Evolutionary conservation across 2,329 filamentous ascomycete genomes (phyloP), one percentile per base, ranked within the genome.

Genomic region (Trichoderma hamatum): DNA sequence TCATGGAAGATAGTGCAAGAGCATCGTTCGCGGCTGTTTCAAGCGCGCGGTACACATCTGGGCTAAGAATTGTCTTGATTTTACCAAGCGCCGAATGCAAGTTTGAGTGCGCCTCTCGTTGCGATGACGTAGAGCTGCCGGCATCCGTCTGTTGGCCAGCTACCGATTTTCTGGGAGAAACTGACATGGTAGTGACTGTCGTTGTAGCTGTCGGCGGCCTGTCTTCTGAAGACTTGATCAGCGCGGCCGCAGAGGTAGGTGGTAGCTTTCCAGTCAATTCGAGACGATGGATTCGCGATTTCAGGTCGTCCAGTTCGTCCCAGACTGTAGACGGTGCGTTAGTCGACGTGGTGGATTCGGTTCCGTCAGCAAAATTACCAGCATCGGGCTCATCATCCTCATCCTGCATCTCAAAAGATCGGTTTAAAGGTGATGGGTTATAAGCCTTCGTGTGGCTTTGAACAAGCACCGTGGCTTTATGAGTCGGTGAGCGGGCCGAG

Each of bases 231-330:
- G 88, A 85, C 72, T 89, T 87, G 5, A 90, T 90, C 76, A 94
- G 90, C 2, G 92, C 92, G 2, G 92, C 92, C 43, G 90, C 92
- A 3, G 94, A 95, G 2, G 92, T 94, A 0, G 92, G 83, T 0
- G 94, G 94, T 39, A 96, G 82, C 79, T 96, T 97, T 69, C 94
- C 94, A 2, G 93, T 96, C 73, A 96, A 81, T 78, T 98, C 96
- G 11, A 99, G 86, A 70, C 93, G 92, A 74, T 93, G 90, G 74
- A 99, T 97, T 34, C 96, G 89, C 51, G 93, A 96, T 78, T 98
- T 98, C 58, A 99, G 82, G 72, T 98, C 96, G 74, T 98, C 96
- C 32, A 99, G 82, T 79, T 99, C 96, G 77, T 98, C 96, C 96
- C 96, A 99, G 3, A 99, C 93, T 0, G 94, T 97, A 2, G 94